Base-by-base conservation (phyloP, 2,329 filamentous ascomycete species). In the Tolypocladium ovalisporum region DNA sequence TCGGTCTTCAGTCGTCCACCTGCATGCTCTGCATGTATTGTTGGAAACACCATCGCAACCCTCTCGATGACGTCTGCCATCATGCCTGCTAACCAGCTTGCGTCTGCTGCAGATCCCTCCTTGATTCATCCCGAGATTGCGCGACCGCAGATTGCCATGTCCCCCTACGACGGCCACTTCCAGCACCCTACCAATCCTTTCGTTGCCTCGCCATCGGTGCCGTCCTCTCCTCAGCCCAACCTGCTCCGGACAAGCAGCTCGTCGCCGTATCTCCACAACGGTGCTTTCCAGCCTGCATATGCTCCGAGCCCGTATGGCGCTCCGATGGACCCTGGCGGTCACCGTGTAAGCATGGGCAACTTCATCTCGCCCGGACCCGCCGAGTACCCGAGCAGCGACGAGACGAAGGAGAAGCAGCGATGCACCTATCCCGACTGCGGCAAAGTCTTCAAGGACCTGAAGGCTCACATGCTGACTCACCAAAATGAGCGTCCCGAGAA, bases 401-500 rank as follows among this genome's bases (percentile, higher is more conserved):
- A 88, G 67, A 71, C 76, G 59, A 86, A 88, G 66, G 86, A 89
- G 68, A 83, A 83, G 73, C 80, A 82, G 64, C 80, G 88, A 60
- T 96, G 90, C 76, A 88, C 89, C 1, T 86, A 91, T 67, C 85
- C 88, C 8, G 90, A 93, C 58, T 96, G 91, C 66, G 90, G 90
- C 62, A 86, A 88, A 66, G 80, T 86, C 58, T 95, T 95, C 81
- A 95, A 95, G 75, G 91, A 96, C 67, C 76, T 96, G 62, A 93
- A 93, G 73, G 91, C 92, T 10, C 92, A 97, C 73, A 93, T 95
- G 88, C 82, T 96, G 69, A 97, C 92, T 0, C 92, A 97, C 71
- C 89, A 94, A 73, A 88, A 85, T 58, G 90, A 96, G 75, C 81
- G 92, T 29, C 92, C 92, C 0, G 91, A 96, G 70, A 97, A 97